phyloP scores from a whole-genome alignment of 1,284 basidiomycete species.

The Tilletiopsis washingtonensis region DNA sequence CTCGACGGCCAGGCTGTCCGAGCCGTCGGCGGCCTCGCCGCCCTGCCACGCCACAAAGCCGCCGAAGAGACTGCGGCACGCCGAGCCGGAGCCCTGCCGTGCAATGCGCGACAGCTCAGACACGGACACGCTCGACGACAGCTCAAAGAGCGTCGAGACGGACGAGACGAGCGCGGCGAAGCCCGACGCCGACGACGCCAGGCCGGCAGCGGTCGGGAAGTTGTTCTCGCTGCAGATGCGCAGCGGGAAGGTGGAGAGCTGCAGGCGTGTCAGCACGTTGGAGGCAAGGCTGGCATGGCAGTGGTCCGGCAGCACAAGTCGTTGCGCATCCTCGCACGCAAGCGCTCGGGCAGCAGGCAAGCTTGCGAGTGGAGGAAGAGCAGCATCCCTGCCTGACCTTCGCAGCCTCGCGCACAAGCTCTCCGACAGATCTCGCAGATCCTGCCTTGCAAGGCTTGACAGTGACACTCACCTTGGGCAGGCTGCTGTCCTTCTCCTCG shows the following conservation, averaged over 20 bases:
- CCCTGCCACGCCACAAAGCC: conserved; percentile 95
- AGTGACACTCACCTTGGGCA: conserved; percentile 28
- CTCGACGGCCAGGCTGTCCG: conserved; percentile 80
- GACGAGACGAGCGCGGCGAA: conserved; percentile 91
- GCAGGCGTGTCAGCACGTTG: no score
- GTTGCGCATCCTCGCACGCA: no score
- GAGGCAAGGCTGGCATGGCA: no score
- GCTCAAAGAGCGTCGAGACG: conserved; percentile 71
- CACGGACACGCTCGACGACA: conserved; percentile 47
- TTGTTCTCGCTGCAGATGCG: conserved; percentile 93
- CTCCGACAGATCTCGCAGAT: no score
- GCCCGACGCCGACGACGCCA: conserved; percentile 93
- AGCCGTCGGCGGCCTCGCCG: conserved; percentile 63
- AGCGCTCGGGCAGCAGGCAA: no score
- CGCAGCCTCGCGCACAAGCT: no score
- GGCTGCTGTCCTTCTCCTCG: conserved; percentile 53
- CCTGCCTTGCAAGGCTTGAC: no score
- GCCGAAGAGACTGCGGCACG: conserved; percentile 92
- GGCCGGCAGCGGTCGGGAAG: conserved; percentile 95
- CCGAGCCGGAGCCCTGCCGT: conserved; percentile 92
- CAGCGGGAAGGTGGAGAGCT: conserved; percentile 36
- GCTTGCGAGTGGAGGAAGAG: no score
- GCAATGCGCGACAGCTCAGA: conserved; percentile 80
- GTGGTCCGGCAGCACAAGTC: no score
- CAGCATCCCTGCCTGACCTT: no score